Percentiles rank a stretch among this genome's conserved stretches.
Conservation (phyloP, 2,329 filamentous ascomycete species). For the Aquanectria penicillioides region DNA sequence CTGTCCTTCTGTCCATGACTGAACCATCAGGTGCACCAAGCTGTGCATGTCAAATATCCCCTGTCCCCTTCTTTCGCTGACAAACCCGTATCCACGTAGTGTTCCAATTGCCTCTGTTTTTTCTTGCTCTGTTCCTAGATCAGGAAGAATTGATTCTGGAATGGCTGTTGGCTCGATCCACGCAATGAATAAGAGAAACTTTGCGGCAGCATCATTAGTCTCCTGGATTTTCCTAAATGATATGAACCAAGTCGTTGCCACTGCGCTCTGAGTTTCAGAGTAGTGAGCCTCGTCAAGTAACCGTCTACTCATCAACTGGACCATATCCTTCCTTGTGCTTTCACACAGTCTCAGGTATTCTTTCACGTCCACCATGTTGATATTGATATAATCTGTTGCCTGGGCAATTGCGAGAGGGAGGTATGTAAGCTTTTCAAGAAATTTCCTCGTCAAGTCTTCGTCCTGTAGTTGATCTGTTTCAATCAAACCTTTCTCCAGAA, state of each 20-base stretch:
- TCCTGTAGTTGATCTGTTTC: background rate
- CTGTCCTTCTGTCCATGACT: conserved; percentile 39
- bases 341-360: conserved; percentile 49
- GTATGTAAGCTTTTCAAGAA: conserved; percentile 43
- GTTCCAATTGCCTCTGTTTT: conserved; percentile 44
- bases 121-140: conserved; percentile 22
- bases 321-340: conserved; percentile 42
- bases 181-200: conserved; percentile 51
- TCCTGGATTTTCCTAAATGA: conserved; percentile 51
- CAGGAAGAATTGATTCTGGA: conserved; percentile 48
- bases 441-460: background rate
- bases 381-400: conserved; percentile 53
- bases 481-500: conserved; percentile 36
- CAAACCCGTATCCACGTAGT: conserved; percentile 46
- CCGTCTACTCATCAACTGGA: conserved; percentile 27
- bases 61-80: conserved; percentile 36
- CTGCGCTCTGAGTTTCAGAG: conserved; percentile 43
- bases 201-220: conserved; percentile 42
- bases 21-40: conserved; percentile 48
- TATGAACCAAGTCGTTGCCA: conserved; percentile 52
- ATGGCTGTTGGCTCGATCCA: conserved; percentile 53
- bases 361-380: conserved; percentile 32
- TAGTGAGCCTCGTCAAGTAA: conserved; percentile 48
- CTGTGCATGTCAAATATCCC: conserved; percentile 51
- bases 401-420: conserved; percentile 53